Percentiles rank a stretch among this genome's conserved stretches.
Evolutionary conservation across 2,329 filamentous ascomycete species (phyloP).

Genomic region (Alternaria incomplexa): DNA sequence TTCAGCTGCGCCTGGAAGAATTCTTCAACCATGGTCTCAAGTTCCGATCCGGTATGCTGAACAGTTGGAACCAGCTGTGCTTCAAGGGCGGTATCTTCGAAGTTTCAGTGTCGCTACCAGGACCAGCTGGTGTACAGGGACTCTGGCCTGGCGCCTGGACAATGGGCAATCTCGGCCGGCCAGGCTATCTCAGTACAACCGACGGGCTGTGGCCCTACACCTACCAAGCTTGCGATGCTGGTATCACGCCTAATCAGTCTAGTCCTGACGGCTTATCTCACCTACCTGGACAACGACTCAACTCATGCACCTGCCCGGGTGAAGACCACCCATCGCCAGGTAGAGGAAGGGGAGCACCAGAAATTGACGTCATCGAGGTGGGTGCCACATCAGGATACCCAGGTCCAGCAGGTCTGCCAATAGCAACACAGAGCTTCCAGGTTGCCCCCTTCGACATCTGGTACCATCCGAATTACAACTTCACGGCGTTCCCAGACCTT

Average conservation of each 20-base stretch:
- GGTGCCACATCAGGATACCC: conserved; percentile 50
- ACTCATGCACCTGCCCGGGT: conserved; percentile 54
- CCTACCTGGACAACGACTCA: conserved; percentile 54
- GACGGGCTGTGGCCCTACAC: conserved; percentile 64
- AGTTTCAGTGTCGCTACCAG: conserved; percentile 59
- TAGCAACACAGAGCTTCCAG: conserved; percentile 57
- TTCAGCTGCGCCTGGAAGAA: conserved; percentile 55
- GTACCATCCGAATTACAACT: conserved; percentile 61
- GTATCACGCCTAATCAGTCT: conserved; percentile 59
- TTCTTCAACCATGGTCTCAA: conserved; percentile 55
- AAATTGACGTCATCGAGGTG: conserved; percentile 58
- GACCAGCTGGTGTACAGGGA: conserved; percentile 56
- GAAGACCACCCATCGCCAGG: conserved; percentile 57
- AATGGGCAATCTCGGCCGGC: conserved; percentile 61
- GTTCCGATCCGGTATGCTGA: conserved; percentile 59
- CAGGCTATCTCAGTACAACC: conserved; percentile 59
- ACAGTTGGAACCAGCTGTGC: conserved; percentile 62
- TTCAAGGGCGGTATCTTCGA: conserved; percentile 63
- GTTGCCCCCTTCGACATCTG: conserved; percentile 59
- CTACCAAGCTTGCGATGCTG: conserved; percentile 57
- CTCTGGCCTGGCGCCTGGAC: conserved; percentile 62
- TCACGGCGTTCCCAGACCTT: conserved; percentile 58
- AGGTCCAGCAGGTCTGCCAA: conserved; percentile 42
- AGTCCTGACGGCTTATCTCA: conserved; percentile 51
- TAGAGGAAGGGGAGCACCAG: conserved; percentile 55